Percentiles rank a stretch among this genome's conserved stretches.
Evolutionary conservation across 2,329 filamentous ascomycete genomes (phyloP).

Genomic region (Penicillium sp.): DNA sequence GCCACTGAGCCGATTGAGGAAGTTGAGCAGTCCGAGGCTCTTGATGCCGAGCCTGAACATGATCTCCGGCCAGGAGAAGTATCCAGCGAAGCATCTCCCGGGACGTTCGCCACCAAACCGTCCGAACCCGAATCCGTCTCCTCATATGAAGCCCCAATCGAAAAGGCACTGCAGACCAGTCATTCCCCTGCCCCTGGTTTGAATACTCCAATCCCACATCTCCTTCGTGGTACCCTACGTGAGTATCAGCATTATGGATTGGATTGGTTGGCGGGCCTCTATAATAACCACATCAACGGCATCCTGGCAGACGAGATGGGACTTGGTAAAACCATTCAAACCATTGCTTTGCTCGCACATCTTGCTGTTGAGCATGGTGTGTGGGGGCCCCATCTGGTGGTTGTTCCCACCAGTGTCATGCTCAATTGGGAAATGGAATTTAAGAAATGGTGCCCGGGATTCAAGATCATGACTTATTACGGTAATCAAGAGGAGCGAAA

Average conservation of each 20-base stretch:
- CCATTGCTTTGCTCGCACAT: constrained; percentile 89
- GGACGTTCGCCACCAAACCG: constrained; percentile 44
- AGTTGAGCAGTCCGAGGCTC: constrained; percentile 4
- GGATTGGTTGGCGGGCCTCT: constrained; percentile 92
- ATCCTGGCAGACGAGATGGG: constrained; percentile 99
- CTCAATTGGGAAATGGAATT: constrained; percentile 99
- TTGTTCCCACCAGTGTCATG: constrained; percentile 97
- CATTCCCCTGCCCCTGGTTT: constrained; percentile 43
- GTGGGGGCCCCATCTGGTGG: constrained; percentile 93
- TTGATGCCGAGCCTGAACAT: constrained; percentile 18
- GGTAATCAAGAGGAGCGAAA: constrained; percentile 90
- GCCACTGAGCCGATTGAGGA: constrained; percentile 12
- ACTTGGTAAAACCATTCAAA: constrained; percentile 96
- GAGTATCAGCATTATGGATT: constrained; percentile 97
- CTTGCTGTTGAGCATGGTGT: constrained; percentile 84
- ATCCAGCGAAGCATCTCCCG: constrained; percentile 45
- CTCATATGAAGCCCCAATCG: constrained; percentile 36
- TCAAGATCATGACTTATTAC: constrained; percentile 97
- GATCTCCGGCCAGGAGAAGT: constrained; percentile 29
- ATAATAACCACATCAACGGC: constrained; percentile 88
- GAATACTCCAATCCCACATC: constrained; percentile 73
- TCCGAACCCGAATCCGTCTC: constrained; percentile 47
- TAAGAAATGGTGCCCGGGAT: constrained; percentile 95
- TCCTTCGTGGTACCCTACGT: constrained; percentile 82
- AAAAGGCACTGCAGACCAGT: constrained; percentile 36